phyloP scores from a whole-genome alignment of 495 filamentous ascomycete species.

The Penicillium samsonianum region DNA sequence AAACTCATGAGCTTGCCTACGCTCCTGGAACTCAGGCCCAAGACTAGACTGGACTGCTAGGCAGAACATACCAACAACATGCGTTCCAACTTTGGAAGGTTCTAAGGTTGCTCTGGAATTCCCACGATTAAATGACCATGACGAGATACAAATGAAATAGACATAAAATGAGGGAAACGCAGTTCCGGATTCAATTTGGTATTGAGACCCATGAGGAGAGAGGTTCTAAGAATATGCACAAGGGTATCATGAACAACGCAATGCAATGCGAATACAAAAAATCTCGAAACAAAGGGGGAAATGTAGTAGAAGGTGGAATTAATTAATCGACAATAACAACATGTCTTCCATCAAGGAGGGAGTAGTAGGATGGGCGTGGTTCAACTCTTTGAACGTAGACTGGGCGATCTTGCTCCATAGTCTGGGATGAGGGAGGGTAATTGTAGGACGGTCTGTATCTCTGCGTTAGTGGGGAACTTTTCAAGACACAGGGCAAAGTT shows the following conservation, averaged over 20 bases:
- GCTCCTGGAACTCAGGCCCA: not conserved
- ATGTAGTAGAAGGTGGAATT: slow-evolving; percentile 2
- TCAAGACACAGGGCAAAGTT: not conserved
- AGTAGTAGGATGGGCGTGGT: slow-evolving; percentile 21
- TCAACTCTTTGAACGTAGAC: slow-evolving; percentile 32
- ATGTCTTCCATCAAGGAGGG: slow-evolving; percentile 28
- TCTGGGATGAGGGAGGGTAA: slow-evolving; percentile 25
- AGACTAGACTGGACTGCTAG: not conserved
- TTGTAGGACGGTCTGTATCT: slow-evolving; percentile 15
- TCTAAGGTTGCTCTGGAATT: not conserved
- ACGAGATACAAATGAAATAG: slow-evolving; percentile 4
- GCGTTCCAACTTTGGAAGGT: not conserved
- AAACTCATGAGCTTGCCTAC: not conserved
- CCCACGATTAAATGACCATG: not conserved
- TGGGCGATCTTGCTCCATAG: slow-evolving; percentile 29
- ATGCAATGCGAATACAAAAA: slow-evolving; percentile 9
- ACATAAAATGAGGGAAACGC: not conserved
- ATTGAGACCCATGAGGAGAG: slow-evolving; percentile 13
- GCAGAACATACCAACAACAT: slow-evolving; percentile 14
- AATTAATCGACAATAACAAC: slow-evolving; percentile 39
- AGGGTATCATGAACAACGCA: slow-evolving; percentile 38
- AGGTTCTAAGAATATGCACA: slow-evolving; percentile 24
- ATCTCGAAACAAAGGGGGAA: not conserved
- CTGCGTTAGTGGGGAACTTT: slow-evolving; percentile 7
- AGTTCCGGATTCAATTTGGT: slow-evolving; percentile 1